Base-by-base conservation (phyloP, 345 rosid genomes). In the Lumnitzera racemosa region DNA sequence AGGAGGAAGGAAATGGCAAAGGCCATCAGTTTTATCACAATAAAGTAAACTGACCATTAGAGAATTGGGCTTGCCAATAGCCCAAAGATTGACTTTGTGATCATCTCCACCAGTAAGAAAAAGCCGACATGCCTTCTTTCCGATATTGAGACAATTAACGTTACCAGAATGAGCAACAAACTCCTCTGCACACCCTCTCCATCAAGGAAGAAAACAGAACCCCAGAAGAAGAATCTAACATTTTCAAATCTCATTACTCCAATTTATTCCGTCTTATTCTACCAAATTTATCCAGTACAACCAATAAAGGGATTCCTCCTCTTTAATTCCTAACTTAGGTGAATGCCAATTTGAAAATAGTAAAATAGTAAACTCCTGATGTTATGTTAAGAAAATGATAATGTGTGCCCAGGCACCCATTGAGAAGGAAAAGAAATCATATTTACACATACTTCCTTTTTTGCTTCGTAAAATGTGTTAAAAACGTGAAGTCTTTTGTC, bases 91-190 rank as follows among this genome's bases (percentile, higher is more conserved):
- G 64, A 88, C 95, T 52, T 84, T 90, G 58, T 75, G 71, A 74
- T 94, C 99, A 82, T 90, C 99, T 56, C 97, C 90, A 5, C 99
- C 99, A 0, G 91, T 90, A 46, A 90, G 66, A 67, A 86, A 73
- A 58, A 87, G 78, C 69, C 97, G 79, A 62, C 86, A 75, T 3
- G 81, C 77, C 80, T 90, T 94, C 71, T 84, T 94, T 57, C 96
- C 97, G 2, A 94, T 81, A 61, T 68, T 70, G 23, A 94, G 64
- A 71, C 99, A 94, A 70, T 86, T 90, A 49, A 94, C 97, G 75
- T 88, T 81, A 15, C 72, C 72, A 0, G 95, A 78, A 80, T 94
- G 99, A 9, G 99, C 99, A 76, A 80, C 86, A 79, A 94, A 90
- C 78, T 94, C 97, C 83, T 94, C 99, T 94, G 66, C 54, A 70